Evolutionary conservation across 2,329 filamentous ascomycete species (phyloP).

Genomic region (Cercospora nicotianae): DNA sequence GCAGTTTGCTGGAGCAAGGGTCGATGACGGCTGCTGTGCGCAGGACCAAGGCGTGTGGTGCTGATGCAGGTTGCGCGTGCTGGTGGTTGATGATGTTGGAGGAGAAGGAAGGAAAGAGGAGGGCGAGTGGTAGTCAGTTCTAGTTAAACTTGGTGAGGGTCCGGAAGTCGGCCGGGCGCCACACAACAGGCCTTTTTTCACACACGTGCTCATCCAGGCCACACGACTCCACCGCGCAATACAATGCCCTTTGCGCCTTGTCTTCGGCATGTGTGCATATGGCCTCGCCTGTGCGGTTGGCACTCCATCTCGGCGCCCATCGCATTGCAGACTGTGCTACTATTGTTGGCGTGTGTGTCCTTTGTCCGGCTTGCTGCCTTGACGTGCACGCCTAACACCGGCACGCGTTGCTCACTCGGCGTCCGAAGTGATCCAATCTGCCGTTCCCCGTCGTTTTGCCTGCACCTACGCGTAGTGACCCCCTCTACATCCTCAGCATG

Average conservation of each 20-base stretch:
- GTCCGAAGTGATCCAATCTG: conserved; percentile 4
- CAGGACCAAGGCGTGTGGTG: conserved; percentile 17
- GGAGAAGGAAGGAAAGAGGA: conserved; percentile 4
- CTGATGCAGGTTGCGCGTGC: not conserved
- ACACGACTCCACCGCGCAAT: not conserved
- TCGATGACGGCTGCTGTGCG: conserved; percentile 15
- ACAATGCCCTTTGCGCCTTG: not conserved
- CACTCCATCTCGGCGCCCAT: not conserved
- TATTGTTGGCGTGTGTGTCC: not conserved
- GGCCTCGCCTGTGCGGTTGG: not conserved
- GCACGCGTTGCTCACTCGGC: not conserved
- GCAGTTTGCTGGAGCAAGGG: conserved; percentile 19
- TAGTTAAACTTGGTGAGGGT: not conserved
- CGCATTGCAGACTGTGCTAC: not conserved
- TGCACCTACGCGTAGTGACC: conserved; percentile 5
- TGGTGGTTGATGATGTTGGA: conserved; percentile 10
- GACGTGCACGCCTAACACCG: not conserved
- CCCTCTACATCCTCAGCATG: not conserved
- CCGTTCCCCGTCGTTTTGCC: conserved; percentile 3
- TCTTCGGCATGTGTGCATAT: not conserved
- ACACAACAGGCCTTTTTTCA: not conserved
- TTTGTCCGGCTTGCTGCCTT: not conserved
- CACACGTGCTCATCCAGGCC: not conserved
- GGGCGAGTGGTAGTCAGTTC: not conserved
- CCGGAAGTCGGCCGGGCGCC: not conserved